Base-by-base conservation (phyloP, 2,329 filamentous ascomycete genomes). In the Paracorniculantispora psalliotae region DNA sequence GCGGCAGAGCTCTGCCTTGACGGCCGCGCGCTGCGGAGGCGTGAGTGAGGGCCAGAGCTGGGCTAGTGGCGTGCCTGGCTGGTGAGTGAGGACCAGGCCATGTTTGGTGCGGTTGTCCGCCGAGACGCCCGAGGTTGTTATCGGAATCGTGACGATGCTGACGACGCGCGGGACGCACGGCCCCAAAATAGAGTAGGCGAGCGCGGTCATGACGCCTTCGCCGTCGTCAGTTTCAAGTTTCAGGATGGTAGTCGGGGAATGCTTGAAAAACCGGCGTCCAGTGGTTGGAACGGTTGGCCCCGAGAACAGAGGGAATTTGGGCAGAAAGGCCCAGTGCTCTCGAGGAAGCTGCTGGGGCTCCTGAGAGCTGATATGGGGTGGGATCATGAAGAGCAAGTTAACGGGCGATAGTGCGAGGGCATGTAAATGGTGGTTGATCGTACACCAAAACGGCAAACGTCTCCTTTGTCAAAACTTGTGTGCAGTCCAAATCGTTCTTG, bases 311-410 rank as follows among this genome's bases (percentile, higher is more conserved):
- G 52, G 26, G 19, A 56, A 13, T 25, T 37, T 2, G n/a, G 41
- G 52, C 23, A 56, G 41, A 39, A 13, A 17, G 13, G 26, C 19
- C 52, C 52, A 47, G 19, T 47, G 28, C 52, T 47, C 43, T 9
- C 41, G 41, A 9, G 28, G 52, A 56, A 44, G 52, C 52, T 47
- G 26, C 41, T 56, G 13, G 21, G n/a, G 28, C 52, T 55, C 52
- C 30, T 46, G 19, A 56, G 28, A 47, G 19, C n/a, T 50, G 47
- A 8, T 28, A n/a, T 15, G 19, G 47, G 21, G 33, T 39, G 23
- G 21, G 2, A 39, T 52, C 49, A 41, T 52, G 35, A 17, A 51
- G 49, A 51, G 30, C 30, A 39, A 9, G 30, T 5, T 43, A 28
- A 52, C 13, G 37, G 21, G 35, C 33, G 33, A 52, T 28, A 26